Evolutionary conservation across 2,329 filamentous ascomycete species (phyloP).

Genomic region (Aspergillus sp.): DNA sequence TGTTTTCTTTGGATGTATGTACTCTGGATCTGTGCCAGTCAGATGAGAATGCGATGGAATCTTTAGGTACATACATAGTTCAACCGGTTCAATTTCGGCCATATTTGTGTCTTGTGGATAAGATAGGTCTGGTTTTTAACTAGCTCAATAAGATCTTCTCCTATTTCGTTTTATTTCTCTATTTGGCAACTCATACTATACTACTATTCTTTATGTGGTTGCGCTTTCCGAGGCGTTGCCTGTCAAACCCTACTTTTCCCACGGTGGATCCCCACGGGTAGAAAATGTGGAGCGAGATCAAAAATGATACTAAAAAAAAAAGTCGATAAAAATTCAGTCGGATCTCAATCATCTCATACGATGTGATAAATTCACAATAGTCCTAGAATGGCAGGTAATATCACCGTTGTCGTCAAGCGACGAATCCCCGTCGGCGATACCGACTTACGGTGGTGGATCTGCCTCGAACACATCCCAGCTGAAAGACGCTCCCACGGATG

Average conservation of each 20-base stretch:
- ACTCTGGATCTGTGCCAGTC: slow-evolving; percentile 14
- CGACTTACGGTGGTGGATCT: slow-evolving; percentile 1
- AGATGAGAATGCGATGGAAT: background rate
- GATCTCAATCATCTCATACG: background rate
- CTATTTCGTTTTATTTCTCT: background rate
- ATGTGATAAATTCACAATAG: background rate
- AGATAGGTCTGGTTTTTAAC: too few relatives aligned
- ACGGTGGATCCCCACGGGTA: background rate
- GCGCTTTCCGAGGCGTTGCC: slow-evolving; percentile 5
- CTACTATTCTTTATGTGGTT: background rate
- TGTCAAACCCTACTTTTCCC: slow-evolving; percentile 3
- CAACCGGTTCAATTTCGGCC: too few relatives aligned
- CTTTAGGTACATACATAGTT: too few relatives aligned
- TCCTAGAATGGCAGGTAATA: background rate
- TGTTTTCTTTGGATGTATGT: background rate
- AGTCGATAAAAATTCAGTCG: background rate
- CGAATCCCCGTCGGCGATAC: slow-evolving; percentile 8
- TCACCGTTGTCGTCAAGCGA: background rate
- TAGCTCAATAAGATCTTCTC: too few relatives aligned
- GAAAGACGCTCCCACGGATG: slow-evolving; percentile 7
- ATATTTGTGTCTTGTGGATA: too few relatives aligned
- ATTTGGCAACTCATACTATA: too few relatives aligned
- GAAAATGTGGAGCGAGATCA: background rate
- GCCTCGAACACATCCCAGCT: slow-evolving; percentile 14
- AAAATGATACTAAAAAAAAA: background rate